Percentiles rank a stretch among this genome's conserved stretches.
These are phyloP conservation scores for Aethionema arabicum DNA, from an alignment of 345 rosid genomes.

Conservation along the genomic window DNA sequence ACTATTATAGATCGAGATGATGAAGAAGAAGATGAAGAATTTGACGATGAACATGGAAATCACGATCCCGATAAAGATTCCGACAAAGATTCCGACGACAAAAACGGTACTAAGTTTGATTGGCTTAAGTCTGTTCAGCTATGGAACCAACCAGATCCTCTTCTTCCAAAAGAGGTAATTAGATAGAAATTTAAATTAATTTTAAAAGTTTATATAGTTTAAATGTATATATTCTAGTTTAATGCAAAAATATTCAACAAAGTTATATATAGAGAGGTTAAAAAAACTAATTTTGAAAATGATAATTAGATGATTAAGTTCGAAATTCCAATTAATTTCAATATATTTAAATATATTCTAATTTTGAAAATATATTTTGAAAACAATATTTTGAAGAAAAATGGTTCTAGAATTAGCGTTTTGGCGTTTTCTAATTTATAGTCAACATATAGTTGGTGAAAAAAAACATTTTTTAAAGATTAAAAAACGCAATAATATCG, in stretches of 20 bases:
- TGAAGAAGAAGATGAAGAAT: slow-evolving; percentile 47
- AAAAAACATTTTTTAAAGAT: too few species aligned
- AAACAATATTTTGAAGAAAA: not conserved
- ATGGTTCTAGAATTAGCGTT: not conserved
- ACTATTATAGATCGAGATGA: slow-evolving; percentile 1
- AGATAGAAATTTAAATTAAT: too few species aligned
- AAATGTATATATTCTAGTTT: too few species aligned
- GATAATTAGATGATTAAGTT: not conserved
- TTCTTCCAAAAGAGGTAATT: slow-evolving; percentile 50
- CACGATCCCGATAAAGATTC: slow-evolving; percentile 25
- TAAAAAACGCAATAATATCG: slow-evolving; percentile 1
- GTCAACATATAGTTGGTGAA: too few species aligned
- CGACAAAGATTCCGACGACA: slow-evolving; percentile 43
- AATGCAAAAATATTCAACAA: too few species aligned
- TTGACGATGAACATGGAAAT: slow-evolving; percentile 38
- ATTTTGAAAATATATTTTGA: too few species aligned
- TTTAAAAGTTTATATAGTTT: too few species aligned
- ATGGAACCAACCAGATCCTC: slow-evolving; percentile 79
- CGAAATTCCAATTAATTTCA: not conserved
- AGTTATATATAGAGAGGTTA: not conserved
- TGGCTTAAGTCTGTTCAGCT: slow-evolving; percentile 98
- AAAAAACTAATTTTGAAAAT: not conserved
- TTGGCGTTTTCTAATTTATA: too few species aligned
- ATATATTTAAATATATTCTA: too few species aligned
- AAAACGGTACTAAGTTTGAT: slow-evolving; percentile 61